Evolutionary conservation across 805 yeast genomes (phyloP).

Genomic region (Isabelozyma heimii): DNA sequence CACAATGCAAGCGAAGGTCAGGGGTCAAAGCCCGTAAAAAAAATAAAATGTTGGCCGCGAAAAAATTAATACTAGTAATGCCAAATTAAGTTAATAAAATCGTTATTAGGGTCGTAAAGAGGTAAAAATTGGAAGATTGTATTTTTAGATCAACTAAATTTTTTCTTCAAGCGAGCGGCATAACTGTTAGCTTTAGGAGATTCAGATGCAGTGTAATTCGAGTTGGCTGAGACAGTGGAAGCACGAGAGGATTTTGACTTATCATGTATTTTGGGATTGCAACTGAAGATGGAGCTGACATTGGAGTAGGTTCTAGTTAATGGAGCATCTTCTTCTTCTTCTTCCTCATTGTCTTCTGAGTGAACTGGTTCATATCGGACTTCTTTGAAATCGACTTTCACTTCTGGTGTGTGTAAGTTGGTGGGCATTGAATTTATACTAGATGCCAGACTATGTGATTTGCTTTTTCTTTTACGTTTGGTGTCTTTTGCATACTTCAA

Average conservation of each 20-base stretch:
- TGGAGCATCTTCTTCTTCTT: constrained; percentile 10
- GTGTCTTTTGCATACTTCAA: constrained; percentile 10
- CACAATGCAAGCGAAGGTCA: too few relatives aligned
- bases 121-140: not conserved
- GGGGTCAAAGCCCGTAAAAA: too few relatives aligned
- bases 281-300: constrained; percentile 26
- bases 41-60: not conserved
- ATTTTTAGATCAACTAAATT: not conserved
- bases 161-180: not conserved
- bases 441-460: constrained; percentile 1
- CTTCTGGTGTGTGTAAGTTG: not conserved
- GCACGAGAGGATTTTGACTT: not conserved
- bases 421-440: not conserved
- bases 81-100: not conserved
- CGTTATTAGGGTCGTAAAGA: not conserved
- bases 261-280: constrained; percentile 5
- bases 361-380: not conserved
- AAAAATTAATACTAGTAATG: not conserved
- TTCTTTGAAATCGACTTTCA: not conserved
- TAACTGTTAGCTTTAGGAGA: not conserved
- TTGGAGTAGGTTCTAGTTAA: constrained; percentile 21
- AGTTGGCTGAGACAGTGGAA: not conserved
- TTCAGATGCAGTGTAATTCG: not conserved
- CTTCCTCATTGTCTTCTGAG: constrained; percentile 3
- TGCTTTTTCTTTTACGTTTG: constrained; percentile 1